Evolutionary conservation across 768 basidiomycete species (phyloP), one percentile per base, ranked within the genome.

Genomic region (Tulasnella sp.): DNA sequence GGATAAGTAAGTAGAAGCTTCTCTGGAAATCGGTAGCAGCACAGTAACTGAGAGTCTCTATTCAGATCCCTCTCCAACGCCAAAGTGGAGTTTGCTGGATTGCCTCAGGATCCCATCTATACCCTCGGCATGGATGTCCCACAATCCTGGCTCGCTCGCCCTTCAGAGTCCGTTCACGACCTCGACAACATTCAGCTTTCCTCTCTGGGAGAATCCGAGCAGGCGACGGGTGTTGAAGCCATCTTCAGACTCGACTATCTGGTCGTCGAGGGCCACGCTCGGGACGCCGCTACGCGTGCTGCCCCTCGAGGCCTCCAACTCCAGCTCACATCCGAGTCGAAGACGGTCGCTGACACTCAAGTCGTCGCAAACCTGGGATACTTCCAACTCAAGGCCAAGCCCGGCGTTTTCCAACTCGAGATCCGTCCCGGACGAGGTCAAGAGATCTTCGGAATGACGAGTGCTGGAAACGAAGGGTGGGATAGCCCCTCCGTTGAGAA

Each of bases 341-440:
- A 82, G 1, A 84, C 87, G 2, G 88, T 97, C 20, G 95, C 94
- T 9, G 96, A 98, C 83, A 99, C 98, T 0, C 93, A 92, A 80
- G 93, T 99, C 54, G 95, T 98, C 78, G 96, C 94, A 7, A 99
- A 99, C 84, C 88, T 99, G 7, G 98, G 98, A 1, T 99, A 99
- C 86, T 87, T 98, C 78, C 98, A 99, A 84, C 96, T 99, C 88
- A 96, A 96, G 85, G 93, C 94, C 1, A 93, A 90, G 78, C 98
- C 98, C 0, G 98, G 98, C 1, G 92, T 94, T 0, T 97, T 93
- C 87, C 88, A 89, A 72, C 88, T 98, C 0, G 92, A 92, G 82
- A 96, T 99, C 77, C 90, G 97, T 0, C 89, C 91, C 44, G 97
- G 97, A 0, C 88, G 93, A 28, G 95, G 95, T 7, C 88, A 90